Conservation (phyloP, 805 yeast species). For the Saccharomycopsis sp. region DNA sequence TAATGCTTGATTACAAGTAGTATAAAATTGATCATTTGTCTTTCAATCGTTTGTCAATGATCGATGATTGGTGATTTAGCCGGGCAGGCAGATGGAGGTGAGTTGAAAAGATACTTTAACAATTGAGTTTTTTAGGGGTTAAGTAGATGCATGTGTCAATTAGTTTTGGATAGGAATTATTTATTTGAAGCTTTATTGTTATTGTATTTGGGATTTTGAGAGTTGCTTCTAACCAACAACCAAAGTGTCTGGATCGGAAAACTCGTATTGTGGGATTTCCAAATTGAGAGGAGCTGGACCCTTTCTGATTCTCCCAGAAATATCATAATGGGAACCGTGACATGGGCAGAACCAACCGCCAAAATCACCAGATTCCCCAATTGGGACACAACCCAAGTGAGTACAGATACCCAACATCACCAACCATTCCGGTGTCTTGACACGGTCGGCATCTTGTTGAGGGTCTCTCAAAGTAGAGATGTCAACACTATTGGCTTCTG, state of each 20-base stretch:
- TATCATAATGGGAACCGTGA: constrained; percentile 99
- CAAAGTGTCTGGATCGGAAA: constrained; percentile 70
- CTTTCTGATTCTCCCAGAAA: constrained; percentile 99
- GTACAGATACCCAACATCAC: constrained; percentile 99
- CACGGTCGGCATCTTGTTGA: constrained; percentile 87
- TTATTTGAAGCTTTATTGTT: too few relatives aligned
- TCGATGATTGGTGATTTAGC: too few relatives aligned
- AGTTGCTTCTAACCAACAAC: constrained; percentile 95
- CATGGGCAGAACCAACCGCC: constrained; percentile 99
- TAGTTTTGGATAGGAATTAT: too few relatives aligned
- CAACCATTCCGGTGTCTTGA: constrained; percentile 95
- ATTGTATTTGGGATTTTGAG: too few relatives aligned
- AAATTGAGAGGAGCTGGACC: constrained; percentile 99
- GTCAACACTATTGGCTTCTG: constrained; percentile 85
- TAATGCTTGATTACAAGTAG: too few relatives aligned
- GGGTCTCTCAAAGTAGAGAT: constrained; percentile 83
- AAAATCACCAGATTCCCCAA: constrained; percentile 98
- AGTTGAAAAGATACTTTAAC: too few relatives aligned
- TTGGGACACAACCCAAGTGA: constrained; percentile 99
- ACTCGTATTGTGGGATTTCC: constrained; percentile 89
- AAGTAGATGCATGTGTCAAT: too few relatives aligned
- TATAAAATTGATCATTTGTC: too few relatives aligned
- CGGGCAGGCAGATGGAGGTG: too few relatives aligned
- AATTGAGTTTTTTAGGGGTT: too few relatives aligned
- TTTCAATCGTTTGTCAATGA: too few relatives aligned